Evolutionary conservation across 352 stramenopile species (phyloP).

Genomic region (Globisporangium recalcitrans): DNA sequence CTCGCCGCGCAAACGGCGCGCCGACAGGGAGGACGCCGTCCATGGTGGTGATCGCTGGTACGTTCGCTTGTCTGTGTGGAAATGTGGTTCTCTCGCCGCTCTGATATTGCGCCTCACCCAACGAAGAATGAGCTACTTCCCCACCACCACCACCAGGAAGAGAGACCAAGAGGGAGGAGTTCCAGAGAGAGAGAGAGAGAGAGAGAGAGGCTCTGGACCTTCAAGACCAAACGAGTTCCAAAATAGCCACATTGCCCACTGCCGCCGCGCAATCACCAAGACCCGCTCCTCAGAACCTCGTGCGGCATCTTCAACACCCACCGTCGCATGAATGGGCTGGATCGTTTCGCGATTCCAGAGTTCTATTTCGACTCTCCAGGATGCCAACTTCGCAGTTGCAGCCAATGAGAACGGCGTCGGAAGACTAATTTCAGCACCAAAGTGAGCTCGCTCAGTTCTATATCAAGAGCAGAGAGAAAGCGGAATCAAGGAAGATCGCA

Average conservation of each 20-base stretch:
- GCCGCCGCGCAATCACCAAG: background rate
- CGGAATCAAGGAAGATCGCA: conserved; percentile 1
- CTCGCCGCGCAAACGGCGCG: conserved; percentile 14
- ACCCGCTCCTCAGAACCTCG: background rate
- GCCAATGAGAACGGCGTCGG: background rate
- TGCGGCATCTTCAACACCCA: background rate
- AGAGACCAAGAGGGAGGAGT: background rate
- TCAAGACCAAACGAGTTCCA: conserved; percentile 1
- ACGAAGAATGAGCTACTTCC: background rate
- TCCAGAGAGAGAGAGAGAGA: background rate
- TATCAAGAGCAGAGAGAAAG: background rate
- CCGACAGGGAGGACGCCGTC: conserved; percentile 15
- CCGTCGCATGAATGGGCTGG: background rate
- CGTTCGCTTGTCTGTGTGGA: background rate
- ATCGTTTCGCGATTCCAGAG: background rate
- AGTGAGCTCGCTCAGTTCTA: background rate
- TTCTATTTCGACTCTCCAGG: background rate
- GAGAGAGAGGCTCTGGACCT: background rate
- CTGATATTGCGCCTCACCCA: background rate
- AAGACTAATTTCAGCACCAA: background rate
- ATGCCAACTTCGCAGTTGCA: background rate
- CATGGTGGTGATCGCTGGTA: conserved; percentile 3
- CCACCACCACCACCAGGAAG: background rate
- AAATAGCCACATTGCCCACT: background rate
- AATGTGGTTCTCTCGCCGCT: background rate